Evolutionary conservation across 345 rosid genomes (phyloP).

Genomic region (Pugionium cornutum): DNA sequence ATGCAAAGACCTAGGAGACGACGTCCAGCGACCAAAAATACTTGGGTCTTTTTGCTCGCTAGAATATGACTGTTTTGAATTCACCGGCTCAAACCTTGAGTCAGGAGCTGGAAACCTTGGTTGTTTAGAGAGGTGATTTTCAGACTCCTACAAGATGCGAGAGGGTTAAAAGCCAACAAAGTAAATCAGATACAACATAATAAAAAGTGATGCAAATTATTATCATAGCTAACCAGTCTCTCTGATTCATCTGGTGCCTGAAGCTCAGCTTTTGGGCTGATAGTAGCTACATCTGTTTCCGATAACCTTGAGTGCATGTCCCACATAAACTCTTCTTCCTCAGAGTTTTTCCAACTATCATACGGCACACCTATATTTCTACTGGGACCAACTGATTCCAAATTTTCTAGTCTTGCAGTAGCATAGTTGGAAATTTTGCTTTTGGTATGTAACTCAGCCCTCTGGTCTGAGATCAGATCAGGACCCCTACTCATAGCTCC

Average conservation of each 20-base stretch:
- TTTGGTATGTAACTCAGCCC: constrained; percentile 62
- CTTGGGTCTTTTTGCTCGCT: constrained; percentile 58
- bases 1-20: constrained; percentile 47
- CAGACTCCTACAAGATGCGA: constrained; percentile 58
- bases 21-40: constrained; percentile 41
- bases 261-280: constrained; percentile 53
- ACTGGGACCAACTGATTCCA: constrained; percentile 46
- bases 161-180: constrained; percentile 15
- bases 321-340: constrained; percentile 98
- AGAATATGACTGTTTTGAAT: constrained; percentile 47
- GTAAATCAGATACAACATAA: constrained; percentile 4
- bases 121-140: constrained; percentile 49
- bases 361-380: constrained; percentile 51
- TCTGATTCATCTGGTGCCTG: constrained; percentile 61
- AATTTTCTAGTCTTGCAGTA: constrained; percentile 49
- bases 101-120: constrained; percentile 43
- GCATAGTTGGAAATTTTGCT: constrained; percentile 51
- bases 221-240: constrained; percentile 60
- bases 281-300: constrained; percentile 52
- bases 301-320: constrained; percentile 76
- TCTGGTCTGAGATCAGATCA: constrained; percentile 59
- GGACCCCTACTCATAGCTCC: constrained; percentile 53
- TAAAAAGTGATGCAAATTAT: neutral
- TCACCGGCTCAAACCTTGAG: constrained; percentile 52
- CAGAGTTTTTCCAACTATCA: constrained; percentile 88